A percentile compares a stretch with the other conserved stretches of the same genome.
Evolutionary conservation across 495 filamentous ascomycete species (phyloP).

Genomic region (Penicillium waksmanii): DNA sequence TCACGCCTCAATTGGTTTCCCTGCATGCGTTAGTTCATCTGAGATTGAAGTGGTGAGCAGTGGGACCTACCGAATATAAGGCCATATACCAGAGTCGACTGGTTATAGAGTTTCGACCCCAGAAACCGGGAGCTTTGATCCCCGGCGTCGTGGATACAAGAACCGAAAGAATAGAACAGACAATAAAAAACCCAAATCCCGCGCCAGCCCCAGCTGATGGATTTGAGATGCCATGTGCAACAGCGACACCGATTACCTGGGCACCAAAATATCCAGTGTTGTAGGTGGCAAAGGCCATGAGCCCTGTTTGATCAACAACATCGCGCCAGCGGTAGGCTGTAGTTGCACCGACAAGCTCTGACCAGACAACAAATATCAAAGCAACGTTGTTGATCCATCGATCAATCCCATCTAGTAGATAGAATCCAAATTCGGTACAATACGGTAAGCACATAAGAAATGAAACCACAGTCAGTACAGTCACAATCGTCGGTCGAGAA

Average conservation of each 20-base stretch:
- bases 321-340: conserved; percentile 35
- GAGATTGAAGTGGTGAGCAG: background rate
- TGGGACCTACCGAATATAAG: conserved; percentile 23
- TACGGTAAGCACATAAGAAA: conserved; percentile 34
- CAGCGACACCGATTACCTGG: conserved; percentile 36
- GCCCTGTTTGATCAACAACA: conserved; percentile 35
- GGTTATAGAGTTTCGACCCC: conserved; percentile 28
- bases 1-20: conserved; percentile 33
- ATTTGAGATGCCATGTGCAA: conserved; percentile 33
- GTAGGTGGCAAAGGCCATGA: conserved; percentile 32
- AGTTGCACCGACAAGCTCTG: conserved; percentile 28
- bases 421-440: conserved; percentile 32
- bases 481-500: conserved; percentile 29
- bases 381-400: conserved; percentile 33
- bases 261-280: conserved; percentile 42
- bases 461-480: conserved; percentile 25
- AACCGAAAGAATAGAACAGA: conserved; percentile 15
- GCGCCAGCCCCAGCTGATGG: conserved; percentile 33
- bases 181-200: conserved; percentile 32
- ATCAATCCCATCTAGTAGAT: conserved; percentile 32
- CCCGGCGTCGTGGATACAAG: conserved; percentile 28
- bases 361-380: conserved; percentile 34
- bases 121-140: conserved; percentile 32
- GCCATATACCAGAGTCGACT: conserved; percentile 30
- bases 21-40: conserved; percentile 4